Evolutionary conservation across 495 filamentous ascomycete genomes (phyloP), one percentile per base, ranked within the genome.

Genomic region (Umbilicaria muhlenbergii): DNA sequence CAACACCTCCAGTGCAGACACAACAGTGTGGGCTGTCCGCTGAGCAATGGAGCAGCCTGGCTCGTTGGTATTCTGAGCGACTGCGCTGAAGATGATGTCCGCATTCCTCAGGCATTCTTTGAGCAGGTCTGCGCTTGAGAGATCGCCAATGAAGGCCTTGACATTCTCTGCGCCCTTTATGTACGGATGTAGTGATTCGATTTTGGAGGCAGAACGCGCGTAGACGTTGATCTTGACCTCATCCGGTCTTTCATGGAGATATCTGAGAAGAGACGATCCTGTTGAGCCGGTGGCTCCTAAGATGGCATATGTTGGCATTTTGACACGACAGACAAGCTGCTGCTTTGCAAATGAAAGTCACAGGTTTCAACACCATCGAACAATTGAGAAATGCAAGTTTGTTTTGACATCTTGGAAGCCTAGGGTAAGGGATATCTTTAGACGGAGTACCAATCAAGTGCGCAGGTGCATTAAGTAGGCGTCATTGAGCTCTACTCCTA

Each of bases 1-100:
- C 28, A 38, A 39, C 15, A 1, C 3, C 7, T 39, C 43, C 1
- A 45, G 17, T 28, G 43, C 43, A 19, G 13, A 17, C 7, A 45
- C 43, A 8, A 40, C 28, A 24, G 19, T 38, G 19, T 38, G 18
- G 7, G 43, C 43, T 16, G 31, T n/a, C 19, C 31, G 24, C 13
- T 34, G 36, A 3, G 43, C 36, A 32, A 45, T 39, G 18, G 24
- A 38, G 16, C 43, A 45, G 43, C 28, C 43, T 11, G 43, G 43
- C n/a, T 38, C 36, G 11, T 45, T 45, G 36, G 0, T n/a, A 7
- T 36, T 38, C 32, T 38, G 34, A 32, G 43, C 43, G 28, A 39
- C 36, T 15, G 43, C 14, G 8, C 28, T 24, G 36, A 45, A 45
- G 14, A 45, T 39, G 36, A 33, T 24, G 16, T 45, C 19, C 5